A percentile compares a stretch with the other conserved stretches of the same genome.
These are phyloP conservation scores for Leccinum longicurvipes DNA, from an alignment of 768 basidiomycete genomes.

Conservation along the genomic window DNA sequence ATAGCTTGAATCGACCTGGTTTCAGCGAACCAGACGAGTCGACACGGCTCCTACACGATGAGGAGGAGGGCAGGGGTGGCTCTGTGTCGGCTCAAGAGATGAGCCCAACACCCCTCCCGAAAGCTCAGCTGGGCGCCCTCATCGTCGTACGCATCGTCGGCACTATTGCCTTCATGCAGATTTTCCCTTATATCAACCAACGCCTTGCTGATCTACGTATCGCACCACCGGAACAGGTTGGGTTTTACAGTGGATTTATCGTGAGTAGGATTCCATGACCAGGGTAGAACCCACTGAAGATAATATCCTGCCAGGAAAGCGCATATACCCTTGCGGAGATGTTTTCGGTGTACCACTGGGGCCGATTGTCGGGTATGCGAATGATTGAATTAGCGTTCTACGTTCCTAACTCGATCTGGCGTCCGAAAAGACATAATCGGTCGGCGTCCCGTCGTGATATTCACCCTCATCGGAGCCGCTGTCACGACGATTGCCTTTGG, in stretches of 20 bases:
- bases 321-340: background rate
- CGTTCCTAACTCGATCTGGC: background rate
- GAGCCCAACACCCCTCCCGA: background rate
- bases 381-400: background rate
- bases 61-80: background rate
- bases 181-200: constrained; percentile 10
- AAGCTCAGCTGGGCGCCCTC: constrained; percentile 1
- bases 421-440: background rate
- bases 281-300: background rate
- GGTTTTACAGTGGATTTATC: constrained; percentile 7
- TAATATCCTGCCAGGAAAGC: background rate
- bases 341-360: constrained; percentile 9
- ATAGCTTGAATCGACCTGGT: background rate
- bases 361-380: constrained; percentile 3
- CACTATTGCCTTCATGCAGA: constrained; percentile 2
- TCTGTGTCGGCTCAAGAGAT: background rate
- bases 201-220: constrained; percentile 1
- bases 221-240: constrained; percentile 4
- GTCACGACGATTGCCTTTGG: constrained; percentile 5
- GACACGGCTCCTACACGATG: constrained; percentile 1
- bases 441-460: constrained; percentile 4
- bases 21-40: background rate
- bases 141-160: background rate
- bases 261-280: background rate
- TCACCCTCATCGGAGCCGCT: constrained; percentile 1